Percentiles rank a stretch among this genome's conserved stretches.
phyloP scores from a whole-genome alignment of 2,329 filamentous ascomycete genomes.

The Monosporascus sp. region DNA sequence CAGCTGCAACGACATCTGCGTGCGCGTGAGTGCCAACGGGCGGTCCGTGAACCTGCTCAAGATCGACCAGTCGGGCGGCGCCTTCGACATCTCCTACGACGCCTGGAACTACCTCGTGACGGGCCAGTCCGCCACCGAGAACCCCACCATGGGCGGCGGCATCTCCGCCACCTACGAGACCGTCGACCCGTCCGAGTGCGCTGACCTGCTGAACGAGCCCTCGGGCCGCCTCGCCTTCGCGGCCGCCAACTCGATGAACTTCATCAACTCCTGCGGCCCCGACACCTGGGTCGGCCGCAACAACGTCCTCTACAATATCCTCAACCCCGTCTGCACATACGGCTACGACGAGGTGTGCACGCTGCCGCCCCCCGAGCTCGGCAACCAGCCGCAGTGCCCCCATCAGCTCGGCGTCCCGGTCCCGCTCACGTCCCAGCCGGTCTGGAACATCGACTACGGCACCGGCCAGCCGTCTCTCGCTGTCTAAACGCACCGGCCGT shows the following conservation, averaged over 20 bases:
- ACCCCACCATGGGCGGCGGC: conserved; percentile 43
- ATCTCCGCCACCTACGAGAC: conserved; percentile 43
- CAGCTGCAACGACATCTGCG: conserved; percentile 53
- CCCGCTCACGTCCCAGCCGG: conserved; percentile 32
- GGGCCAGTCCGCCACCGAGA: conserved; percentile 39
- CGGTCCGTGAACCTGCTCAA: conserved; percentile 53
- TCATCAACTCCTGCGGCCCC: conserved; percentile 37
- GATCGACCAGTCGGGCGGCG: conserved; percentile 51
- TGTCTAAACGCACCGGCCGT: background rate
- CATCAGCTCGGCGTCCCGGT: conserved; percentile 35
- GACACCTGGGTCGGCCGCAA: conserved; percentile 45
- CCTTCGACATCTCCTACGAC: conserved; percentile 57
- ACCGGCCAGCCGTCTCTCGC: conserved; percentile 29
- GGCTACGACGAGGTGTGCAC: conserved; percentile 43
- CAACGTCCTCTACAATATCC: conserved; percentile 46
- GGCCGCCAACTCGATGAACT: conserved; percentile 51
- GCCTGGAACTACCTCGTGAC: conserved; percentile 56
- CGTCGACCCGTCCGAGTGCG: conserved; percentile 42
- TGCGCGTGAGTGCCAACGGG: conserved; percentile 45
- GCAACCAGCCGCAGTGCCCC: conserved; percentile 41
- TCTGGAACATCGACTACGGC: conserved; percentile 44
- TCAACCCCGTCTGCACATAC: conserved; percentile 41
- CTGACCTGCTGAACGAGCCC: conserved; percentile 40
- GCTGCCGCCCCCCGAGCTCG: conserved; percentile 34
- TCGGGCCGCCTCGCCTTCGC: conserved; percentile 35